phyloP scores from a whole-genome alignment of 495 filamentous ascomycete species.

The Emericellopsis terricola region DNA sequence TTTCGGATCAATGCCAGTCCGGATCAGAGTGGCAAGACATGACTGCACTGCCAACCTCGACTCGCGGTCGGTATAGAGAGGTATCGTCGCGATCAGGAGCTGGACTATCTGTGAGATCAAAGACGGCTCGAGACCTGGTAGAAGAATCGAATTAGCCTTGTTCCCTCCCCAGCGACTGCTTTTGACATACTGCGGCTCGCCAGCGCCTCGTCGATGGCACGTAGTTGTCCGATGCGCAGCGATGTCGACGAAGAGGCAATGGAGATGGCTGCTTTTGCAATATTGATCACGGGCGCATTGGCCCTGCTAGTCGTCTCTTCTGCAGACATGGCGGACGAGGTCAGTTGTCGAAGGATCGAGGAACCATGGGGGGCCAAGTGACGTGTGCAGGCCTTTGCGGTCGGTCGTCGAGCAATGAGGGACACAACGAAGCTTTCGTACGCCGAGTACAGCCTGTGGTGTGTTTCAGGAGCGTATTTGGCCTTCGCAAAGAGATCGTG shows the following conservation, averaged over 20 bases:
- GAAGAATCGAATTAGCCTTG: background rate
- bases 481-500: no score
- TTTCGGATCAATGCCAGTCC: constrained; percentile 25
- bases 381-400: no score
- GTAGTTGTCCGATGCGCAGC: constrained; percentile 22
- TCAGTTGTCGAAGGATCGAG: background rate
- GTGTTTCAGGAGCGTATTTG: no score
- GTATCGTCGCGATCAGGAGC: constrained; percentile 67
- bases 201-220: constrained; percentile 27
- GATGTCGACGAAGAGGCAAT: constrained; percentile 32
- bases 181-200: constrained; percentile 21
- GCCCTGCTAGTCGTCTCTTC: constrained; percentile 2
- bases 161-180: background rate
- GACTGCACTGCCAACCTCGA: constrained; percentile 67
- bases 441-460: no score
- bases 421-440: no score
- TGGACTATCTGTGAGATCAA: constrained; percentile 31
- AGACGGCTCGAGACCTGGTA: constrained; percentile 20
- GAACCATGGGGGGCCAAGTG: background rate
- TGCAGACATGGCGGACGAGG: constrained; percentile 1
- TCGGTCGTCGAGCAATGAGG: no score
- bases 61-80: constrained; percentile 67
- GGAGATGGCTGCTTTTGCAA: constrained; percentile 7
- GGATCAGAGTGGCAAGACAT: constrained; percentile 50
- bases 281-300: constrained; percentile 3